Base-by-base conservation (phyloP, 148 eudicot genomes). In the Nepenthes gracilis region DNA sequence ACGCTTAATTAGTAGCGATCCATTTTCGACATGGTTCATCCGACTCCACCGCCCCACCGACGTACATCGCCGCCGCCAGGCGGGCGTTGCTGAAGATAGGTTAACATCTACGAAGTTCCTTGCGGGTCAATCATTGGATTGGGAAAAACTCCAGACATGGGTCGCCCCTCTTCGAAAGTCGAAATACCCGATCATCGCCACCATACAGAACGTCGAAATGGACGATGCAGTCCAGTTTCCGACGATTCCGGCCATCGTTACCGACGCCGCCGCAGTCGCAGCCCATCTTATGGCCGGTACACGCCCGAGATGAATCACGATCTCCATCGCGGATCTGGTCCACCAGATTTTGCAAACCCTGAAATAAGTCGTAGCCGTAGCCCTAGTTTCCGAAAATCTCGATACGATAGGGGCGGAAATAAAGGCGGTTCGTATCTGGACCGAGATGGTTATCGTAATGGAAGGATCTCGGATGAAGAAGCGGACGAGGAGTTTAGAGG, bases 401-500 rank as follows among this genome's bases (percentile, higher is more conserved):
- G 67, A 53, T 58, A 72, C 33, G 76, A 57, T 6, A 72, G 79
- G 36, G 60, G 66, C 2, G 65, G 57, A 48, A 68, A 72, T 53
- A 45, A 64, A 37, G 35, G 54, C 36, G 49, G 74, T 32, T 65
- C 74, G 57, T 78, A 45, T 67, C 73, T 84, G 0, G 81, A 84
- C 57, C 82, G 86, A 1, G 82, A 73, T 77, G 59, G 53, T 33
- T 64, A 64, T 43, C 23, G 11, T 1, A 59, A 63, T 37, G 61
- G 70, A 40, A 80, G 80, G 52, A 75, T 76, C 23, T 67, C 77
- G 54, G 66, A 60, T n/a, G 87, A 73, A 12, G 96, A 93, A 48
- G 80, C 88, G 1, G 99, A 93, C 50, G 96, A 88, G 36, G 99
- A 93, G 49, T 60, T 88, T 60, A 75, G 73, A 71, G 95, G 89